A percentile compares a stretch with the other conserved stretches of the same genome.
These are phyloP conservation scores for Fomitopsis betulina DNA, from an alignment of 1,284 basidiomycete genomes.

Conservation along the genomic window DNA sequence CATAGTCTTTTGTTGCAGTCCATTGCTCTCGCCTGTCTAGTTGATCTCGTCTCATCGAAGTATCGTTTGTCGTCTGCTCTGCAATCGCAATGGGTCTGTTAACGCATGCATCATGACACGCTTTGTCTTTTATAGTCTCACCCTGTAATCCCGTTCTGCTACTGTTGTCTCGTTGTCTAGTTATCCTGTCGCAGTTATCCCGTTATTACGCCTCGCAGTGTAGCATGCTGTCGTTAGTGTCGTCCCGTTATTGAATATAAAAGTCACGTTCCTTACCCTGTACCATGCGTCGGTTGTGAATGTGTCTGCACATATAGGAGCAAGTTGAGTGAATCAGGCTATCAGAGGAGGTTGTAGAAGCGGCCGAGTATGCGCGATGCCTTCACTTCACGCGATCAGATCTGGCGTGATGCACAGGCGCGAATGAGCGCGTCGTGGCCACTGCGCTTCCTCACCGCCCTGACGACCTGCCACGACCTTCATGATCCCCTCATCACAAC, in stretches of 20 bases:
- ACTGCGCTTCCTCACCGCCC: neutral
- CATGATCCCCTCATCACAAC: slow-evolving; percentile 18
- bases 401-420: neutral
- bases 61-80: neutral
- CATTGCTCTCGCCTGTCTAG: neutral
- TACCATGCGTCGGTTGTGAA: neutral
- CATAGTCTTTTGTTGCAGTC: neutral
- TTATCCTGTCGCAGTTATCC: neutral
- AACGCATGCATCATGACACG: neutral
- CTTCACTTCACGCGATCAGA: neutral
- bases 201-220: neutral
- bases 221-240: neutral
- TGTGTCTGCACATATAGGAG: too few relatives aligned
- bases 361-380: too few relatives aligned
- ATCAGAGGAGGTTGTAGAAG: neutral
- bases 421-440: neutral
- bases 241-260: neutral
- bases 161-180: neutral
- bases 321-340: neutral
- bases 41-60: neutral
- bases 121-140: neutral
- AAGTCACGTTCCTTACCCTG: neutral
- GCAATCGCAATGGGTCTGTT: neutral
- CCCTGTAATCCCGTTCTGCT: neutral
- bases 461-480: slow-evolving; percentile 3